These are phyloP conservation scores for Actinomortierella ambigua DNA, from an alignment of 371 early-diverging fungal species.

Conservation along the genomic window DNA sequence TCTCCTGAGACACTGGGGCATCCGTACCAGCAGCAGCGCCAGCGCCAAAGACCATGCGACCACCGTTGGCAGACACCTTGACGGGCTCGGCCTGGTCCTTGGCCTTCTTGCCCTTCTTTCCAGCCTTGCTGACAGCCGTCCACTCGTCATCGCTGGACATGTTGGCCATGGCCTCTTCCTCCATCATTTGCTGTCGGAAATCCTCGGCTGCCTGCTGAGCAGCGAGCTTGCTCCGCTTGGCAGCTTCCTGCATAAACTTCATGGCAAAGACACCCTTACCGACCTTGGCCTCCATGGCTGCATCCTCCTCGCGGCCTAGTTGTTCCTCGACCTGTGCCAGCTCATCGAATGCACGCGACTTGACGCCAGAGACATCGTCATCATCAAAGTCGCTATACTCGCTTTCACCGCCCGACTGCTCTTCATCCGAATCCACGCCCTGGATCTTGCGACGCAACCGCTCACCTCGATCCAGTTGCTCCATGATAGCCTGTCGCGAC, in stretches of 20 bases:
- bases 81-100: constrained; percentile 31
- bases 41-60: constrained; percentile 65
- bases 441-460: constrained; percentile 82
- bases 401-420: constrained; percentile 57
- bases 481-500: constrained; percentile 82
- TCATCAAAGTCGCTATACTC: constrained; percentile 55
- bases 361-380: constrained; percentile 46
- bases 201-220: constrained; percentile 49
- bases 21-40: constrained; percentile 17
- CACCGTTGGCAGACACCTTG: constrained; percentile 59
- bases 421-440: constrained; percentile 64
- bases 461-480: constrained; percentile 86
- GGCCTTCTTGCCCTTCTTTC: constrained; percentile 46
- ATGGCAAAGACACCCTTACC: constrained; percentile 88
- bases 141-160: constrained; percentile 45
- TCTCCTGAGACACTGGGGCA: constrained; percentile 3
- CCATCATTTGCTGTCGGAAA: constrained; percentile 56
- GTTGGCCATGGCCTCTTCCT: constrained; percentile 49
- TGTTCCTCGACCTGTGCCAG: constrained; percentile 53
- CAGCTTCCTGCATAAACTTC: constrained; percentile 96
- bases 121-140: constrained; percentile 50
- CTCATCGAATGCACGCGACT: constrained; percentile 50
- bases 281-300: constrained; percentile 58
- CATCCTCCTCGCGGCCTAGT: constrained; percentile 41
- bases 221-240: constrained; percentile 55